Conservation (phyloP, 805 yeast genomes). For the Saccharomycopsis vini region DNA sequence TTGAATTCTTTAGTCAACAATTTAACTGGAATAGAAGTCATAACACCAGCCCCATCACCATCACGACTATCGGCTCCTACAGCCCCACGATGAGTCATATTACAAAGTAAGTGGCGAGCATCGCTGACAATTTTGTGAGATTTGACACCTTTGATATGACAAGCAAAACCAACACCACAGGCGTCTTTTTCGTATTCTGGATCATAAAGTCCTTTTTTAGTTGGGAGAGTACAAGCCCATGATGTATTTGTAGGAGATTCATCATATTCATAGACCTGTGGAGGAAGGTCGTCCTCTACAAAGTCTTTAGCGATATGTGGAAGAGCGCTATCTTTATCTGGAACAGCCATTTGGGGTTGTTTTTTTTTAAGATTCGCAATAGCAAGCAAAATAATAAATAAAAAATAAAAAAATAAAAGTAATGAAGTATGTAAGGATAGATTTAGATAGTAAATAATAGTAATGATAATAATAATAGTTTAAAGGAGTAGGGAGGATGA, state of each 20-base stretch:
- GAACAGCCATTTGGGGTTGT: no score
- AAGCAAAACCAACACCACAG: conserved; percentile 97
- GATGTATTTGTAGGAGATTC: conserved; percentile 72
- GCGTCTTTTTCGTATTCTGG: conserved; percentile 94
- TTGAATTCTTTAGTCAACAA: conserved; percentile 80
- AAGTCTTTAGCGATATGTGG: no score
- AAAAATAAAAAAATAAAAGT: no score
- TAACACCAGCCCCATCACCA: conserved; percentile 98
- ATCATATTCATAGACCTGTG: conserved; percentile 50
- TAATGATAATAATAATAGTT: no score
- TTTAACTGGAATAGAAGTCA: conserved; percentile 85
- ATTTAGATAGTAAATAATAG: no score
- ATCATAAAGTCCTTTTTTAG: conserved; percentile 81
- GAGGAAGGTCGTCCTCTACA: conserved; percentile 15
- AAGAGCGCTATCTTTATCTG: no score
- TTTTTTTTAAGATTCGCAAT: no score
- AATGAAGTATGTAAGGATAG: no score
- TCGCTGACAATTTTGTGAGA: conserved; percentile 92
- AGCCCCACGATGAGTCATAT: conserved; percentile 99
- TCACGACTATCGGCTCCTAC: conserved; percentile 92
- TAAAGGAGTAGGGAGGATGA: no score
- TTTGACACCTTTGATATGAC: conserved; percentile 80
- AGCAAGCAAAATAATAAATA: no score
- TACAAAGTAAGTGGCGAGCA: conserved; percentile 78
- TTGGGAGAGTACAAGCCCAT: conserved; percentile 89